These are phyloP conservation scores for Orbilia oligospora DNA, from an alignment of 2,329 filamentous ascomycete genomes.

Conservation along the genomic window DNA sequence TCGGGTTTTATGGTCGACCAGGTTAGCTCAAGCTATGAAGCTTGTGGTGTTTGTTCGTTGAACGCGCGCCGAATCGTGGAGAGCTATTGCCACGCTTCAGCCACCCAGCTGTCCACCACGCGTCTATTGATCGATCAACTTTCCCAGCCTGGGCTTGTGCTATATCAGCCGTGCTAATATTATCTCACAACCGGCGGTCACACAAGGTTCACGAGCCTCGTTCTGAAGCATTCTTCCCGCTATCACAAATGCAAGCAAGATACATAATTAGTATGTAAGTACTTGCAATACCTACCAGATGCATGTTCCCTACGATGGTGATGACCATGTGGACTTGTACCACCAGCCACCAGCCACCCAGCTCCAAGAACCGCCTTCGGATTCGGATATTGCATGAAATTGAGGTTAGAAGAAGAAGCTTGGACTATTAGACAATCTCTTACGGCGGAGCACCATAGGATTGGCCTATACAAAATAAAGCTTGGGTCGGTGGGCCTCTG, in stretches of 20 bases:
- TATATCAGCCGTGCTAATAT: conserved; percentile 6
- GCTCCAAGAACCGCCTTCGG: not conserved
- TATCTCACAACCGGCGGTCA: not conserved
- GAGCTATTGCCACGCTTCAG: not conserved
- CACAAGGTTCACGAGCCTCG: conserved; percentile 1
- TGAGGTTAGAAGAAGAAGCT: conserved; percentile 11
- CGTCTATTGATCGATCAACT: not conserved
- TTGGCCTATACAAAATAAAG: not conserved
- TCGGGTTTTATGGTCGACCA: not conserved
- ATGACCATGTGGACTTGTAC: conserved; percentile 16
- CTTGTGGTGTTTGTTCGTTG: conserved; percentile 20
- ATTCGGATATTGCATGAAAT: conserved; percentile 10
- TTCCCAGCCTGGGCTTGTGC: not conserved
- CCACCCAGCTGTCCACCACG: too few relatives aligned
- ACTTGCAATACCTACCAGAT: not conserved
- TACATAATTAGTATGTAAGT: not conserved
- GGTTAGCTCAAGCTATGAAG: conserved; percentile 1
- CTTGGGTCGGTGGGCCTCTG: conserved; percentile 17
- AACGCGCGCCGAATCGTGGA: conserved; percentile 30
- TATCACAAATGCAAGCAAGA: not conserved
- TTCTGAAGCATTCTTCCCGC: not conserved
- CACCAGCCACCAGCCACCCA: not conserved
- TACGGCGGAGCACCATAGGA: not conserved
- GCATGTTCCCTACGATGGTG: not conserved
- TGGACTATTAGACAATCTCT: not conserved